These are phyloP conservation scores for Aspergillus luchuensis DNA, from an alignment of 2,329 filamentous ascomycete species.

Conservation along the genomic window DNA sequence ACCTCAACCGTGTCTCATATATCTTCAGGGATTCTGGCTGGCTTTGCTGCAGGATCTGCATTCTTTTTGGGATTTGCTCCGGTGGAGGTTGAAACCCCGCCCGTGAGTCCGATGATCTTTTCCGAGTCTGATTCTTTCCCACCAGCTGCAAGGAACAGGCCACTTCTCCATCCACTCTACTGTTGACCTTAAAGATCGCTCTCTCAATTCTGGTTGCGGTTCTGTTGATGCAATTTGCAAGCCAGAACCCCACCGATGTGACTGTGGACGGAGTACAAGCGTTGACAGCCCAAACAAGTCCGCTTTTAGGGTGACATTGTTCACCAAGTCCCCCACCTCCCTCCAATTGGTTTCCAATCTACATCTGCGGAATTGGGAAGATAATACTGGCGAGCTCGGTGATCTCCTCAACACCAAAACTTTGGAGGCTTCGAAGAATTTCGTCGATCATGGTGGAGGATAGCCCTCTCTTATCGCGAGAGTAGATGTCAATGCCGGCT, in stretches of 20 bases:
- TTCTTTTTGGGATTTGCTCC: not conserved
- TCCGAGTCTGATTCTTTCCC: not conserved
- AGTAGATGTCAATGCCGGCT: slow-evolving; percentile 15
- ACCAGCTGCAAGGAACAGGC: not conserved
- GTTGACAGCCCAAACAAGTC: not conserved
- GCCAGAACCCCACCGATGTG: too few species aligned
- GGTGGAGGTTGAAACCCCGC: not conserved
- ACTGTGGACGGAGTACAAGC: not conserved
- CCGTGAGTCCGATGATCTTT: not conserved
- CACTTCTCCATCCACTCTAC: not conserved
- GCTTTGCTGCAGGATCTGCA: not conserved
- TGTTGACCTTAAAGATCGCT: too few species aligned
- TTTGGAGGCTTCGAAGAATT: slow-evolving; percentile 8
- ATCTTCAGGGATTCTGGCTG: not conserved
- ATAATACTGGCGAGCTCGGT: slow-evolving; percentile 2
- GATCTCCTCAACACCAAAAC: slow-evolving; percentile 4
- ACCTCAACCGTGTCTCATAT: too few species aligned
- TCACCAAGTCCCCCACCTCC: not conserved
- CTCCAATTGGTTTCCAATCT: too few species aligned
- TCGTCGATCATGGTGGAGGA: not conserved
- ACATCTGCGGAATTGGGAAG: slow-evolving; percentile 7
- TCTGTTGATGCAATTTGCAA: too few species aligned
- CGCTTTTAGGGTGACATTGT: not conserved
- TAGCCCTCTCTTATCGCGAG: slow-evolving; percentile 8
- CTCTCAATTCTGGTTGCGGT: too few species aligned